These are phyloP conservation scores for Ganoderma meredithae DNA, from an alignment of 1,284 basidiomycete species.

Conservation along the genomic window DNA sequence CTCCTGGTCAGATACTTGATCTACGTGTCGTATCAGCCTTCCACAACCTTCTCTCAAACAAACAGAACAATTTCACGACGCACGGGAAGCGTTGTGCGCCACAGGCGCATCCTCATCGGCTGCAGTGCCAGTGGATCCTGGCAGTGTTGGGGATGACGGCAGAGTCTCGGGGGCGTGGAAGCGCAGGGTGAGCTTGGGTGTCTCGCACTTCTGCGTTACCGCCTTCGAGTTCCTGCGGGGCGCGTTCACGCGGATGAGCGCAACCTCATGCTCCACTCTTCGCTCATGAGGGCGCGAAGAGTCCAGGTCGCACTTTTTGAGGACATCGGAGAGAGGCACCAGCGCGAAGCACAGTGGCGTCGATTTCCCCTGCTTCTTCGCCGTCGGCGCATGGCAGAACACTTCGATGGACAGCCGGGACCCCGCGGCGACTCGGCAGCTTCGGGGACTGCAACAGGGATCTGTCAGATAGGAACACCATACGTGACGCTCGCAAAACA, in stretches of 20 bases:
- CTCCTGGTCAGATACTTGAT: neutral
- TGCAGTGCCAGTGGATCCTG: neutral
- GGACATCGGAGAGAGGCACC: neutral
- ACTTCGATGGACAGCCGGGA: neutral
- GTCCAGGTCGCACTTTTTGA: neutral
- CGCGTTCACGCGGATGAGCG: neutral
- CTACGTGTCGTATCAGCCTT: neutral
- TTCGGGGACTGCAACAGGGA: neutral
- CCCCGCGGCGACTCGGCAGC: neutral
- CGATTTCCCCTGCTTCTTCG: neutral
- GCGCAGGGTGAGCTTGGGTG: neutral
- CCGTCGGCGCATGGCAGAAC: neutral
- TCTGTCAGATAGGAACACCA: neutral
- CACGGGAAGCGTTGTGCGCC: neutral
- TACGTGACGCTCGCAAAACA: neutral
- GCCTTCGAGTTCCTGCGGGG: neutral
- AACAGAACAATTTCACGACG: neutral
- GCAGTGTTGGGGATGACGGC: neutral
- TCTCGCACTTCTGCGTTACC: neutral
- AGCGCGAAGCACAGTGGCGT: neutral
- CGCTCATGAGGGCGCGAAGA: neutral
- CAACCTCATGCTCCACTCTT: neutral
- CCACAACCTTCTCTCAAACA: too few relatives aligned
- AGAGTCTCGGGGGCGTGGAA: neutral
- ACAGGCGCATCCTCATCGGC: neutral